phyloP scores from a whole-genome alignment of 1,284 basidiomycete species.

The Lentinula novae-zelandiae region DNA sequence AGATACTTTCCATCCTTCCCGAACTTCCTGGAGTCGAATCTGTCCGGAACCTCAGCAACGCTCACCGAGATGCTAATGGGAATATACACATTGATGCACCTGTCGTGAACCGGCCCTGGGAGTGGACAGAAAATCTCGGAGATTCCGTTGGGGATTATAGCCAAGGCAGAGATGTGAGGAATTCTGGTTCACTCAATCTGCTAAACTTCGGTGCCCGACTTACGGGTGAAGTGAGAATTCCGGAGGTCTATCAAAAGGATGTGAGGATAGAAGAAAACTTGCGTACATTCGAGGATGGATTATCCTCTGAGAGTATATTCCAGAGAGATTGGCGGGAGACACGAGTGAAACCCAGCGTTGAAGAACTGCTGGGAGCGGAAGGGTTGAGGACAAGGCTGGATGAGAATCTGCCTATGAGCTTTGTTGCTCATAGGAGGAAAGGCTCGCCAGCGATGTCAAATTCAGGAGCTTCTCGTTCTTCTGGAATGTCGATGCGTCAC shows the following conservation, averaged over 20 bases:
- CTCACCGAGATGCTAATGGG: slow-evolving; percentile 50
- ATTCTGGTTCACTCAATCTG: slow-evolving; percentile 68
- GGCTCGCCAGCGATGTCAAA: slow-evolving; percentile 38
- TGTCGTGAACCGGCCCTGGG: slow-evolving; percentile 76
- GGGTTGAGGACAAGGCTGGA: background rate
- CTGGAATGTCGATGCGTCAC: slow-evolving; percentile 35
- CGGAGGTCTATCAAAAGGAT: slow-evolving; percentile 24
- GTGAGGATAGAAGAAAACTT: slow-evolving; percentile 39
- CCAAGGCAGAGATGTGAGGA: slow-evolving; percentile 47
- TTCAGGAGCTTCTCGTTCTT: slow-evolving; percentile 46
- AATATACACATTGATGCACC: slow-evolving; percentile 43
- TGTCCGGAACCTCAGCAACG: slow-evolving; percentile 56
- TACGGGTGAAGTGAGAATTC: slow-evolving; percentile 56
- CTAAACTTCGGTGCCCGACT: slow-evolving; percentile 63
- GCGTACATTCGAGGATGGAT: slow-evolving; percentile 60
- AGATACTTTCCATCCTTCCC: slow-evolving; percentile 53
- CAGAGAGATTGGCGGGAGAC: slow-evolving; percentile 74
- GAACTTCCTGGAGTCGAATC: slow-evolving; percentile 45
- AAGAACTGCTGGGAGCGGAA: slow-evolving; percentile 10
- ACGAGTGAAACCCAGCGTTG: slow-evolving; percentile 31
- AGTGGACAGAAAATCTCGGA: slow-evolving; percentile 78
- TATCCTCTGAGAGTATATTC: slow-evolving; percentile 61
- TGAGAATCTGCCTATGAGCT: background rate
- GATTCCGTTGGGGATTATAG: slow-evolving; percentile 45
- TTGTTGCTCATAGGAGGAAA: slow-evolving; percentile 17